phyloP scores from a whole-genome alignment of 805 yeast species.

The Saccharomycopsis guyanensis region DNA sequence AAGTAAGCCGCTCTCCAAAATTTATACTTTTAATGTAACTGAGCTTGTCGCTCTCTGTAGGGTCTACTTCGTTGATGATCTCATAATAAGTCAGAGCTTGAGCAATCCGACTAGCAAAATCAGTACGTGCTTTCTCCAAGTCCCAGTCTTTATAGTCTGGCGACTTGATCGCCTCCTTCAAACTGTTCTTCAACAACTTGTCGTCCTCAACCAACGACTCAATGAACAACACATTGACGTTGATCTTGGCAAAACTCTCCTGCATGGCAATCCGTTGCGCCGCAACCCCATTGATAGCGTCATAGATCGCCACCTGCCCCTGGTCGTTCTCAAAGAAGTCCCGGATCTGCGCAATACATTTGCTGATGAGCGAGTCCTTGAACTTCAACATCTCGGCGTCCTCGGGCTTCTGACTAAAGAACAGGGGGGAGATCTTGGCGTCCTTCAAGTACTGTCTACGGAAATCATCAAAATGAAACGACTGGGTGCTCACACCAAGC shows the following conservation, averaged over 20 bases:
- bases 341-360: constrained; percentile 62
- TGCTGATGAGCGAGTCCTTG: constrained; percentile 50
- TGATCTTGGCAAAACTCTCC: constrained; percentile 43
- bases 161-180: constrained; percentile 76
- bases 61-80: constrained; percentile 42
- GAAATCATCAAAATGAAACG: constrained; percentile 89
- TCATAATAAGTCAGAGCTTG: constrained; percentile 64
- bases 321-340: constrained; percentile 63
- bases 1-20: constrained; percentile 77
- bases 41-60: constrained; percentile 36
- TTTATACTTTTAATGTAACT: constrained; percentile 81
- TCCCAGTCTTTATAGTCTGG: constrained; percentile 83
- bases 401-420: constrained; percentile 38
- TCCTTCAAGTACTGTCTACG: constrained; percentile 45
- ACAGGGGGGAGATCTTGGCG: constrained; percentile 56
- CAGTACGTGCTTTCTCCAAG: constrained; percentile 62
- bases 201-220: constrained; percentile 80
- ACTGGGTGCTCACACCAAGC: constrained; percentile 90
- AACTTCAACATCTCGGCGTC: constrained; percentile 39
- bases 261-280: constrained; percentile 56
- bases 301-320: constrained; percentile 95
- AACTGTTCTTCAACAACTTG: constrained; percentile 60
- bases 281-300: constrained; percentile 83
- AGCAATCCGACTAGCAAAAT: constrained; percentile 67
- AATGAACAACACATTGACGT: constrained; percentile 76